Percentiles rank a stretch among this genome's conserved stretches.
Conservation (phyloP, 2,329 filamentous ascomycete species). For the Colletotrichum euphorbiae region DNA sequence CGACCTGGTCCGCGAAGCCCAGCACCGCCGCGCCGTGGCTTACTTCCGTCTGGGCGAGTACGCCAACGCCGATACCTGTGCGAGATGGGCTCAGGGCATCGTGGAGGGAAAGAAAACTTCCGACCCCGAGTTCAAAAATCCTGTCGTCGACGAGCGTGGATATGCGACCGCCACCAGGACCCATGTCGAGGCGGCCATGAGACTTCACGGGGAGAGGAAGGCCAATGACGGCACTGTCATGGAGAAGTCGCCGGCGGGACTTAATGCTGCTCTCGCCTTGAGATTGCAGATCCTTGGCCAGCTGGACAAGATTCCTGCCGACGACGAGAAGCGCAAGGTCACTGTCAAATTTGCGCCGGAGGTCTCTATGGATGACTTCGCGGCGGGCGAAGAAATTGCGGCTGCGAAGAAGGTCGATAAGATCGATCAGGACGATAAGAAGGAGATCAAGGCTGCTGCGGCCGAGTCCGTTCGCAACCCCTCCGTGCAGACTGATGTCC, state of each 20-base stretch:
- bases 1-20: conserved; percentile 74
- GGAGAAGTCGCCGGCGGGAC: conserved; percentile 44
- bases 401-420: conserved; percentile 42
- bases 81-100: conserved; percentile 66
- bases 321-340: conserved; percentile 60
- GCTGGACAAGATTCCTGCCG: conserved; percentile 58
- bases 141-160: conserved; percentile 57
- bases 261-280: conserved; percentile 58
- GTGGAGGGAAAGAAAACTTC: conserved; percentile 53
- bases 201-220: conserved; percentile 45
- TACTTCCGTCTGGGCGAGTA: conserved; percentile 77
- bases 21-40: conserved; percentile 82
- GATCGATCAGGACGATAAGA: conserved; percentile 42
- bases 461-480: conserved; percentile 2
- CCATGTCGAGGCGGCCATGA: conserved; percentile 46
- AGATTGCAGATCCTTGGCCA: conserved; percentile 60
- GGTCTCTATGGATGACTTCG: conserved; percentile 21
- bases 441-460: conserved; percentile 26
- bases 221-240: conserved; percentile 22
- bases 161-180: conserved; percentile 57
- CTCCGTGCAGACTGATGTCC: conserved; percentile 44
- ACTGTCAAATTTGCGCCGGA: conserved; percentile 46
- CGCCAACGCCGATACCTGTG: conserved; percentile 80
- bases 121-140: conserved; percentile 47
- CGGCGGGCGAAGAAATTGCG: conserved; percentile 19